Percentiles rank a stretch among this genome's conserved stretches.
These are phyloP conservation scores for Penicillium paneum DNA, from an alignment of 2,329 filamentous ascomycete genomes.

Conservation along the genomic window DNA sequence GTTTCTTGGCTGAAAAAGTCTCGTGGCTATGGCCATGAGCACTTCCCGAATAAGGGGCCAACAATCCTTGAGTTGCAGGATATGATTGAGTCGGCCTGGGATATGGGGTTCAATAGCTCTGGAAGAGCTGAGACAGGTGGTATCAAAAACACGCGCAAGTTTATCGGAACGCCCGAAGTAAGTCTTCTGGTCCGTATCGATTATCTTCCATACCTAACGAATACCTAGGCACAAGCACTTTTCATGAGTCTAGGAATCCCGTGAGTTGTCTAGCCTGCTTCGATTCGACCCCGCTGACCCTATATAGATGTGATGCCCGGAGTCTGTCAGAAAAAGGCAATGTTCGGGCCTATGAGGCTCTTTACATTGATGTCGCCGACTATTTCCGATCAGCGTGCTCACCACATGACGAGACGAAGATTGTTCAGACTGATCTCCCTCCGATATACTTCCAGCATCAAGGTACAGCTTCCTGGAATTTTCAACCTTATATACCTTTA, in stretches of 20 bases:
- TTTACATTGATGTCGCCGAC: constrained; percentile 66
- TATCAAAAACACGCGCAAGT: constrained; percentile 84
- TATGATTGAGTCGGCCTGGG: constrained; percentile 83
- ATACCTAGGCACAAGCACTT: constrained; percentile 68
- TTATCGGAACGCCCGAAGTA: constrained; percentile 90
- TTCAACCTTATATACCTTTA: neutral
- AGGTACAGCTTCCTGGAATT: constrained; percentile 44
- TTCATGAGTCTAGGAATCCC: constrained; percentile 67
- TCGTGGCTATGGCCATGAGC: constrained; percentile 54
- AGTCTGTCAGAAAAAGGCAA: constrained; percentile 52
- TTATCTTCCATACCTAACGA: constrained; percentile 9
- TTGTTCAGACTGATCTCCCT: constrained; percentile 69
- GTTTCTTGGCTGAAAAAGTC: constrained; percentile 70
- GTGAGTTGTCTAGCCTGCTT: constrained; percentile 42
- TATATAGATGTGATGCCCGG: constrained; percentile 56
- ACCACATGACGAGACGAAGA: constrained; percentile 51
- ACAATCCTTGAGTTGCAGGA: constrained; percentile 81
- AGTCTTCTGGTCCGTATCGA: constrained; percentile 5
- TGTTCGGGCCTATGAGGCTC: constrained; percentile 49
- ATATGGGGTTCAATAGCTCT: constrained; percentile 71
- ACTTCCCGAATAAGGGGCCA: constrained; percentile 63
- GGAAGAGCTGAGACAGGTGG: constrained; percentile 81
- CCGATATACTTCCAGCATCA: constrained; percentile 89
- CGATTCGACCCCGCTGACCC: constrained; percentile 7
- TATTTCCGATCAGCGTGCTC: constrained; percentile 66